Conservation (phyloP, 495 filamentous ascomycete species). For the Sabuloglossum arenarium region DNA sequence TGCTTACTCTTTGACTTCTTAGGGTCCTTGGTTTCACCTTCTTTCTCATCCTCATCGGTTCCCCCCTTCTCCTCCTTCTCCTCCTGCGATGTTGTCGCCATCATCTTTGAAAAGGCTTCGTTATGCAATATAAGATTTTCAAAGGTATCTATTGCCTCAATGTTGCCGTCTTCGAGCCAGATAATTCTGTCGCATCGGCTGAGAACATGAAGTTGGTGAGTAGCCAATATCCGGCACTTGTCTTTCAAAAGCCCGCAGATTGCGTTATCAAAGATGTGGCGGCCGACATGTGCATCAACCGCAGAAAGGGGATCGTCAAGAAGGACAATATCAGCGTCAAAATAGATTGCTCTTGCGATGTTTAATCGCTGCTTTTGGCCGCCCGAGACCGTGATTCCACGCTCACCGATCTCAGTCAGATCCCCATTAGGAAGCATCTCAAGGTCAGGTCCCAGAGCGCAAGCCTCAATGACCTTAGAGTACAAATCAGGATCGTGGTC, state of each 20-base stretch:
- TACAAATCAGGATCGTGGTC: slow-evolving; percentile 49
- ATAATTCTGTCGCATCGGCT: slow-evolving; percentile 77
- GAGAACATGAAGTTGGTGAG: slow-evolving; percentile 85
- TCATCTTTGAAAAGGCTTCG: slow-evolving; percentile 51
- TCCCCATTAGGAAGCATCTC: slow-evolving; percentile 60
- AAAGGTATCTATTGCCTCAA: slow-evolving; percentile 73
- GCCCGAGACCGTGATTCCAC: slow-evolving; percentile 63
- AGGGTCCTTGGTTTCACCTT: slow-evolving; percentile 27
- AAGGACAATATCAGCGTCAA: slow-evolving; percentile 26
- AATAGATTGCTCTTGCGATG: slow-evolving; percentile 34
- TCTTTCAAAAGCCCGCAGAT: slow-evolving; percentile 76
- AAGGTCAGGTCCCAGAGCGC: slow-evolving; percentile 48
- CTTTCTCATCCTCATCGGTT: slow-evolving; percentile 24
- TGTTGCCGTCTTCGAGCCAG: slow-evolving; percentile 70
- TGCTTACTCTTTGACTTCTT: slow-evolving; percentile 36
- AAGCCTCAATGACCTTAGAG: slow-evolving; percentile 35
- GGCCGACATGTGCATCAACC: slow-evolving; percentile 38
- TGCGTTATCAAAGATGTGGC: slow-evolving; percentile 89
- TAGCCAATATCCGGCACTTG: slow-evolving; percentile 79
- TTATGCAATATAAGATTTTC: slow-evolving; percentile 64
- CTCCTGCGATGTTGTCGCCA: slow-evolving; percentile 65
- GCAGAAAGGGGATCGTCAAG: slow-evolving; percentile 33
- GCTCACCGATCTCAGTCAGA: slow-evolving; percentile 54
- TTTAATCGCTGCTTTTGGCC: slow-evolving; percentile 69
- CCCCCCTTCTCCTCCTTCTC: slow-evolving; percentile 28